Conservation (phyloP, 768 basidiomycete genomes). For the Serendipita sp. region DNA sequence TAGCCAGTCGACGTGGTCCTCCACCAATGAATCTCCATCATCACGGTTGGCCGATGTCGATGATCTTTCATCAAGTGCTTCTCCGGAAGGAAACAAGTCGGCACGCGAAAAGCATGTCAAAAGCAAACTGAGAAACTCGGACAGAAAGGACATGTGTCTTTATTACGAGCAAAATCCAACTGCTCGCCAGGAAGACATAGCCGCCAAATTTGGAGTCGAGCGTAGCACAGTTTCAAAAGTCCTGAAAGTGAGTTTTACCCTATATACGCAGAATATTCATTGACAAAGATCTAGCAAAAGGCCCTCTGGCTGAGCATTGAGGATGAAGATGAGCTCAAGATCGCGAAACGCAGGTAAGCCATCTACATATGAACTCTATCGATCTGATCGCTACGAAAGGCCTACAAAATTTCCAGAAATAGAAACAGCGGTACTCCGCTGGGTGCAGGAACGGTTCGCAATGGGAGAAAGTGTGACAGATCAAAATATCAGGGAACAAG, state of each 20-base stretch:
- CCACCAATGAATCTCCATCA: not conserved
- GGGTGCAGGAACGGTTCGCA: slow-evolving; percentile 31
- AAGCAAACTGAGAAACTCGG: slow-evolving; percentile 54
- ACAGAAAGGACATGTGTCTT: slow-evolving; percentile 59
- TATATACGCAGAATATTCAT: not conserved
- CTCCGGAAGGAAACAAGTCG: not conserved
- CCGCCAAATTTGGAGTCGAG: slow-evolving; percentile 56
- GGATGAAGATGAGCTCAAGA: slow-evolving; percentile 37
- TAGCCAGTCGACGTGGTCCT: not conserved
- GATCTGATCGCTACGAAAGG: slow-evolving; percentile 20
- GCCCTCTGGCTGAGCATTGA: slow-evolving; percentile 62
- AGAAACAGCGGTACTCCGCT: slow-evolving; percentile 44
- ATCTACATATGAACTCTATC: not conserved
- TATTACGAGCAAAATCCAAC: slow-evolving; percentile 48
- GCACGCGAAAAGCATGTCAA: slow-evolving; percentile 21
- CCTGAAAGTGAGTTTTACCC: slow-evolving; percentile 31
- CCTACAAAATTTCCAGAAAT: slow-evolving; percentile 70
- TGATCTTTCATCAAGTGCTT: not conserved
- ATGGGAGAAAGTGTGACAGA: slow-evolving; percentile 37
- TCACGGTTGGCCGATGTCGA: not conserved
- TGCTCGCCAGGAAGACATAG: slow-evolving; percentile 73
- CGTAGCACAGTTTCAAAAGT: slow-evolving; percentile 92
- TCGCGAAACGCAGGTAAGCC: slow-evolving; percentile 53
- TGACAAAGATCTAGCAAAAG: slow-evolving; percentile 27
- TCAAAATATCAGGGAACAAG: slow-evolving; percentile 43